Conservation (phyloP, 1,139 yeast genomes). For the Blastobotrys serpentis region DNA sequence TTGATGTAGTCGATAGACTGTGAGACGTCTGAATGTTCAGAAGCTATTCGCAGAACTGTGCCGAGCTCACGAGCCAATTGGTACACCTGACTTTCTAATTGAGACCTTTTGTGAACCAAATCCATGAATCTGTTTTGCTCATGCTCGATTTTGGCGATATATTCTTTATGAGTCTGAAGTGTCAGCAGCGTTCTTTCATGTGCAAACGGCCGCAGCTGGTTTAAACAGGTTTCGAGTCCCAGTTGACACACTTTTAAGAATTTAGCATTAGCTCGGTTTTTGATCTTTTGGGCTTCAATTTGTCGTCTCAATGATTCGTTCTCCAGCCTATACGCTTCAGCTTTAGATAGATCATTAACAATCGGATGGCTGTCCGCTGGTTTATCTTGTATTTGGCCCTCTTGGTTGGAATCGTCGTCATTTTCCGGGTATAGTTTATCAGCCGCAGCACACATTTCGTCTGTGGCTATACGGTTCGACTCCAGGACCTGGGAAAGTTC, state of each 20-base stretch:
- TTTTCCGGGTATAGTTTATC: conserved; percentile 31
- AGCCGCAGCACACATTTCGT: conserved; percentile 31
- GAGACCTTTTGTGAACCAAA: conserved; percentile 27
- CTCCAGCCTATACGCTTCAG: conserved; percentile 14
- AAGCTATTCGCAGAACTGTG: conserved; percentile 19
- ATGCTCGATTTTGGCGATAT: conserved; percentile 27
- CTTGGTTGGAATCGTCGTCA: no score
- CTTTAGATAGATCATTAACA: neutral
- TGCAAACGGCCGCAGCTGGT: conserved; percentile 27
- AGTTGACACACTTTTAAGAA: conserved; percentile 25
- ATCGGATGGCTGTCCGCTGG: conserved; percentile 6
- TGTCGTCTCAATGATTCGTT: conserved; percentile 22
- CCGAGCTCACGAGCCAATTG: conserved; percentile 28
- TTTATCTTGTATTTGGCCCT: conserved; percentile 17
- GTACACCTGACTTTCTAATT: conserved; percentile 27
- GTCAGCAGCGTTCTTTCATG: conserved; percentile 28
- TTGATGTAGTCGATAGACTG: conserved; percentile 11
- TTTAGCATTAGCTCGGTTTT: conserved; percentile 24
- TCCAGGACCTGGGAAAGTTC: conserved; percentile 30
- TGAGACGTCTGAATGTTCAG: neutral
- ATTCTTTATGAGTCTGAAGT: conserved; percentile 28
- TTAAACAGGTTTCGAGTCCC: conserved; percentile 28
- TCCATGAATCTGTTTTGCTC: conserved; percentile 28
- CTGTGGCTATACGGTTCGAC: conserved; percentile 31
- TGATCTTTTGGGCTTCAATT: conserved; percentile 21